Conservation (phyloP, 2,329 filamentous ascomycete genomes). For the Cyphellophora europaea region DNA sequence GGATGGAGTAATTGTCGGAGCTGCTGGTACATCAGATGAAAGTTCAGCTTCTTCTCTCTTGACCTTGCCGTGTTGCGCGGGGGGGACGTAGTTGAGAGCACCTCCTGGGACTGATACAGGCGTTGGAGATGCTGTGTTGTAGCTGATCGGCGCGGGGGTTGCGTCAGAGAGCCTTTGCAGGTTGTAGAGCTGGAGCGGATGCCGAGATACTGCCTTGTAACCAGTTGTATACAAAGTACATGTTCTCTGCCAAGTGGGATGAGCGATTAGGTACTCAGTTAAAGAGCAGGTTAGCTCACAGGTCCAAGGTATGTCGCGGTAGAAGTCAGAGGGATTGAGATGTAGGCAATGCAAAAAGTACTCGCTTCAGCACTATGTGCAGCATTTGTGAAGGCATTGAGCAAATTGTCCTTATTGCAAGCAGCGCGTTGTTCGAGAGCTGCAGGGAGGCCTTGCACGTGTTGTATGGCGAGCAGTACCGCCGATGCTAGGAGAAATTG, state of each 20-base stretch:
- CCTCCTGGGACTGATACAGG: conserved; percentile 1
- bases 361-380: background rate
- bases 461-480: background rate
- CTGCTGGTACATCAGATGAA: no score
- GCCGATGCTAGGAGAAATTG: background rate
- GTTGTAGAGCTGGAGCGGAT: conserved; percentile 4
- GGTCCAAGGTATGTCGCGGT: background rate
- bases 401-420: conserved; percentile 2
- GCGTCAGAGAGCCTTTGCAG: background rate
- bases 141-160: background rate
- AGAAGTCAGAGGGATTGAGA: conserved; percentile 1
- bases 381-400: background rate
- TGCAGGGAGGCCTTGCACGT: background rate
- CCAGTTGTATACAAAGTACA: background rate
- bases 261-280: no score
- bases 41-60: background rate
- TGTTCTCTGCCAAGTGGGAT: no score
- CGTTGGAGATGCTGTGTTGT: background rate
- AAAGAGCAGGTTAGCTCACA: no score
- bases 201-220: conserved; percentile 1
- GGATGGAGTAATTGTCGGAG: background rate
- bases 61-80: background rate
- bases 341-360: conserved; percentile 2
- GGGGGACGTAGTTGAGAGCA: background rate
- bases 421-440: conserved; percentile 1